These are phyloP conservation scores for Cytospora schulzeri DNA, from an alignment of 2,329 filamentous ascomycete genomes.

Conservation along the genomic window DNA sequence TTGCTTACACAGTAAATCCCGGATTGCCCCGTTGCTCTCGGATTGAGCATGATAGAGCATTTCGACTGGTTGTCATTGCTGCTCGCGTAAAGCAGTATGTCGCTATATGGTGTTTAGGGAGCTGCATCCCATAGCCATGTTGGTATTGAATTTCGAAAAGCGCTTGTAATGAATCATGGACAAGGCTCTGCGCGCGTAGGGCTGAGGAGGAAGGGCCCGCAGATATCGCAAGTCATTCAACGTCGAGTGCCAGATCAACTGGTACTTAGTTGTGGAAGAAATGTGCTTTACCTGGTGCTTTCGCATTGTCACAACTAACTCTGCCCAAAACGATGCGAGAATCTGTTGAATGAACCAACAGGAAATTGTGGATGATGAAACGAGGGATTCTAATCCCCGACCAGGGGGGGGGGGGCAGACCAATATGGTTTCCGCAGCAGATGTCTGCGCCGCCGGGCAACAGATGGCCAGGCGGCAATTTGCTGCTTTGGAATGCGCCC, in stretches of 20 bases:
- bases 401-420: too few relatives aligned
- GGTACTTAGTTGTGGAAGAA: background rate
- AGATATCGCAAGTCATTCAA: conserved; percentile 1
- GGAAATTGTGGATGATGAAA: conserved; percentile 15
- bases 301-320: background rate
- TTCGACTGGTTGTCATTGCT: background rate
- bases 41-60: background rate
- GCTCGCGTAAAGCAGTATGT: conserved; percentile 9
- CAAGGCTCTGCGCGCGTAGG: conserved; percentile 11
- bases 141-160: background rate
- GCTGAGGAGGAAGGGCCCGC: conserved; percentile 24
- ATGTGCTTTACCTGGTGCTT: background rate
- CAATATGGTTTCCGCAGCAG: background rate
- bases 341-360: background rate
- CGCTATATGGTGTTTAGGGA: background rate
- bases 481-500: background rate
- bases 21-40: conserved; percentile 3
- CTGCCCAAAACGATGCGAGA: background rate
- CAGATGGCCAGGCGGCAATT: background rate
- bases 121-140: background rate
- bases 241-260: background rate
- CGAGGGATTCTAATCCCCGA: background rate
- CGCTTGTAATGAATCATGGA: conserved; percentile 7
- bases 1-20: background rate
- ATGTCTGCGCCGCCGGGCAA: background rate